Evolutionary conservation across 192 early-diverging fungal species (phyloP).

Genomic region (Mortierella claussenii): DNA sequence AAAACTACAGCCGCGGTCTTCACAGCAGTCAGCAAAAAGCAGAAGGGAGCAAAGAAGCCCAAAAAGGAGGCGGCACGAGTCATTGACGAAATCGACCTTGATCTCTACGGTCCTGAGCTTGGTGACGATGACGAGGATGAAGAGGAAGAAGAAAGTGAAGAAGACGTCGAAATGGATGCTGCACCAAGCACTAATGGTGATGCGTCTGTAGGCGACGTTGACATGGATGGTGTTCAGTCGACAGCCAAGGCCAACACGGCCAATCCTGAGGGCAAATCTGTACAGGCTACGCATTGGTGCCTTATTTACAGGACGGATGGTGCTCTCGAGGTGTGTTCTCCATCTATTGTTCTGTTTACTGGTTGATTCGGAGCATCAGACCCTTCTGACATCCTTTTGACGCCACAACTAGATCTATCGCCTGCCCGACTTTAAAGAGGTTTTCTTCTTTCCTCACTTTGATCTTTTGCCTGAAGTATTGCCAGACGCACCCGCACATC

Average conservation of each 20-base stretch:
- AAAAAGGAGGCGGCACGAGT: constrained; percentile 22
- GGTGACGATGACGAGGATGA: constrained; percentile 52
- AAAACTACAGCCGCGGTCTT: background rate
- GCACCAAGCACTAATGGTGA: constrained; percentile 55
- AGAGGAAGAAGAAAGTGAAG: constrained; percentile 61
- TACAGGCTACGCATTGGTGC: constrained; percentile 70
- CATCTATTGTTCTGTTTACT: too few relatives aligned
- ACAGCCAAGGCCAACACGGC: constrained; percentile 30
- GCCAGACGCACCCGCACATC: constrained; percentile 56
- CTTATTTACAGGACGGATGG: constrained; percentile 72
- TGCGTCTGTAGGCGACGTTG: constrained; percentile 41
- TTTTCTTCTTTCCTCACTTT: constrained; percentile 68
- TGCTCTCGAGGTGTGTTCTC: constrained; percentile 64
- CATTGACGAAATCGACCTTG: constrained; percentile 49
- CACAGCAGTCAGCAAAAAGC: constrained; percentile 1
- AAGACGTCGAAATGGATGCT: constrained; percentile 56
- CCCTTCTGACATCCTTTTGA: too few relatives aligned
- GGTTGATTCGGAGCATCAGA: too few relatives aligned
- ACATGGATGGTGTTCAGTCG: constrained; percentile 40
- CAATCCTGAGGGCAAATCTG: constrained; percentile 43
- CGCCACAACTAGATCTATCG: constrained; percentile 59
- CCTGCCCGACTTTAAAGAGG: constrained; percentile 64
- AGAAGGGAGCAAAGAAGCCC: constrained; percentile 25
- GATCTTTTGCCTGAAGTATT: constrained; percentile 66
- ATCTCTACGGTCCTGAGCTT: constrained; percentile 40